These are phyloP conservation scores for Hypocrella siamensis DNA, from an alignment of 2,329 filamentous ascomycete species.

Conservation along the genomic window DNA sequence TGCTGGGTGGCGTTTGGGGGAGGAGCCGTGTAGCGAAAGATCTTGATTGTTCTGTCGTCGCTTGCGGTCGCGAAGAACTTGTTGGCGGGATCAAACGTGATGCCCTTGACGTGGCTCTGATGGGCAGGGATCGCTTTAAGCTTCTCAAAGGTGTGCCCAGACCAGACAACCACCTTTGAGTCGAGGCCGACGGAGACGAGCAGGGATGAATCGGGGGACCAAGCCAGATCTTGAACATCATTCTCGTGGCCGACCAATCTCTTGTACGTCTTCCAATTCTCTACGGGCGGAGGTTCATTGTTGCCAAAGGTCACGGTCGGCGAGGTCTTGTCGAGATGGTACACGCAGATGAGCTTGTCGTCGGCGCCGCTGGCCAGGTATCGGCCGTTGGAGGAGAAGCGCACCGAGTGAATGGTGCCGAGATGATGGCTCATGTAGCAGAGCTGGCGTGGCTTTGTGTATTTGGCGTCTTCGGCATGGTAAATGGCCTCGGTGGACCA, in stretches of 20 bases:
- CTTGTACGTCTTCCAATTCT: conserved; percentile 95
- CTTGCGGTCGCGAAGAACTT: conserved; percentile 98
- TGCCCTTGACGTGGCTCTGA: conserved; percentile 95
- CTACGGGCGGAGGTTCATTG: conserved; percentile 80
- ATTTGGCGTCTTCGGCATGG: conserved; percentile 56
- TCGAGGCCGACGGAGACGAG: conserved; percentile 91
- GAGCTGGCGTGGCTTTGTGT: conserved; percentile 73
- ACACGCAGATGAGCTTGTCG: conserved; percentile 97
- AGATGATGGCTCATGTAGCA: conserved; percentile 98
- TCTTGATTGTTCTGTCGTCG: conserved; percentile 91
- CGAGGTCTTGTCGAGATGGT: conserved; percentile 71
- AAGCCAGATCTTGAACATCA: conserved; percentile 93
- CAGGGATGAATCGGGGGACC: conserved; percentile 92
- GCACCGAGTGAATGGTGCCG: conserved; percentile 90
- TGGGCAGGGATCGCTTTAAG: conserved; percentile 86
- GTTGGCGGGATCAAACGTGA: conserved; percentile 96
- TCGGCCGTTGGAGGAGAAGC: conserved; percentile 88
- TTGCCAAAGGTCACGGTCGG: conserved; percentile 73
- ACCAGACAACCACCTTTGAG: conserved; percentile 98
- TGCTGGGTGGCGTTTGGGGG: conserved; percentile 83
- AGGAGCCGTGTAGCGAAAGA: conserved; percentile 87
- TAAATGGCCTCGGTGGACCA: conserved; percentile 95
- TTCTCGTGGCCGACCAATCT: conserved; percentile 94
- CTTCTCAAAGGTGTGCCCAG: conserved; percentile 94
- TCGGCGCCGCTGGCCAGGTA: conserved; percentile 95